Percentiles rank a stretch among this genome's conserved stretches.
Conservation (phyloP, 176 grass and related monocot genomes). For the Tuctoria greenei region DNA sequence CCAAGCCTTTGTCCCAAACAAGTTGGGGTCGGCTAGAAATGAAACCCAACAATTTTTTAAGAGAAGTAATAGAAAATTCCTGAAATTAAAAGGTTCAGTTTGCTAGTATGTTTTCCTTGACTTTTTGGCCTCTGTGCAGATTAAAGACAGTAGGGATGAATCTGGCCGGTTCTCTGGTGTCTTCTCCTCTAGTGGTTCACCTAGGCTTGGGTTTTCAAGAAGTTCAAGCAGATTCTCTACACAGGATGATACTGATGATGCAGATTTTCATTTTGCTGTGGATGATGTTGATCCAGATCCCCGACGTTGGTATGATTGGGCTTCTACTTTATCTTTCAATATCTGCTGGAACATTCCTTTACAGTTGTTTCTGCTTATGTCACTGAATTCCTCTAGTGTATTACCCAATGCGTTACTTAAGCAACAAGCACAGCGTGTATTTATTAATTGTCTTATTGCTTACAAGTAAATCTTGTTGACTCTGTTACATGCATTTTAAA, state of each 20-base stretch:
- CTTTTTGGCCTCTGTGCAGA: conserved; percentile 30
- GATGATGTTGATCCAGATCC: conserved; percentile 97
- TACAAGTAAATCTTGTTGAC: background rate
- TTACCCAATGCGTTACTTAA: conserved; percentile 23
- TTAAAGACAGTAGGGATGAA: conserved; percentile 86
- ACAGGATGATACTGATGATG: conserved; percentile 78
- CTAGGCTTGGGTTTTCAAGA: conserved; percentile 67
- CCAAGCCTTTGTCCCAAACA: too few species aligned
- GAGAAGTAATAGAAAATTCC: too few species aligned
- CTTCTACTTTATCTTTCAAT: background rate
- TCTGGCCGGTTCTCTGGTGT: conserved; percentile 92
- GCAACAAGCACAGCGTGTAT: background rate
- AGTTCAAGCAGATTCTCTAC: conserved; percentile 85
- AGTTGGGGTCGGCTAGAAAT: too few species aligned
- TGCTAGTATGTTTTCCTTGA: background rate
- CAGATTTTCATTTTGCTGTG: conserved; percentile 91
- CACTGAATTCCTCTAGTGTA: background rate
- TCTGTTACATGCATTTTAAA: conserved; percentile 34
- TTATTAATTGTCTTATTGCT: background rate
- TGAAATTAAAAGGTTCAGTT: conserved; percentile 25
- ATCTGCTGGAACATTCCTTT: background rate
- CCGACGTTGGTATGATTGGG: conserved; percentile 64
- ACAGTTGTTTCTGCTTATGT: conserved; percentile 1
- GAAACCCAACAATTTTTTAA: too few species aligned
- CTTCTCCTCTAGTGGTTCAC: conserved; percentile 72